Evolutionary conservation across 306 rosid genomes (phyloP).

Genomic region (Trifolium pratense): DNA sequence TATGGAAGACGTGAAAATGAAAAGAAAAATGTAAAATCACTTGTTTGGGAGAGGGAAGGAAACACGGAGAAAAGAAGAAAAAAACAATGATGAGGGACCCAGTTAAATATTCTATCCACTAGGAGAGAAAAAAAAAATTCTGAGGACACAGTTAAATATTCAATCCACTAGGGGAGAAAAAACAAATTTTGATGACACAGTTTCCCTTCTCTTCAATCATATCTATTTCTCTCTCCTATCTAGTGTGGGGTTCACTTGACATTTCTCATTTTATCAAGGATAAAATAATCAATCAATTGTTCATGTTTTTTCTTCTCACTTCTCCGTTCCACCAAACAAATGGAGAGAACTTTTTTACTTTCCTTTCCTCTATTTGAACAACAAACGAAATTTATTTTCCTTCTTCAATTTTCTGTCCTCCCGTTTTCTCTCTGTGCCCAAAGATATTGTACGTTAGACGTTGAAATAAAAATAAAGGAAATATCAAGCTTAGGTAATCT

Average conservation of each 20-base stretch:
- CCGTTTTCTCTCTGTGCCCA: not conserved
- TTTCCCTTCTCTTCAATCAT: not conserved
- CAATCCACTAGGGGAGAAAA: conserved; percentile 6
- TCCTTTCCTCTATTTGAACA: conserved; percentile 1
- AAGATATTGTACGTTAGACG: not conserved
- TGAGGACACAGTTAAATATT: not conserved
- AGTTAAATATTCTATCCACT: not conserved
- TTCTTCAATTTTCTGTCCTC: not conserved
- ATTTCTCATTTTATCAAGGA: not conserved
- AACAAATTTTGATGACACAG: not conserved
- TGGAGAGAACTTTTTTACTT: conserved; percentile 4
- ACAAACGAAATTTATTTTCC: not conserved
- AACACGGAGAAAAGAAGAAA: not conserved
- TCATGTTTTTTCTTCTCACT: not conserved
- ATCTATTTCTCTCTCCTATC: not conserved
- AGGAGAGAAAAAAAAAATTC: not conserved
- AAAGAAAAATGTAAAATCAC: not conserved
- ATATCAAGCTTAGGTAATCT: conserved; percentile 10
- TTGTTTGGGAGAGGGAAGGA: not conserved
- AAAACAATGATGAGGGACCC: not conserved
- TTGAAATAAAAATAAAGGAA: conserved; percentile 3
- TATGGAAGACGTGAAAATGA: not conserved
- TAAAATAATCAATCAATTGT: not conserved
- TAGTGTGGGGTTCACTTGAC: not conserved
- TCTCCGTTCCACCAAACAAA: not conserved